Evolutionary conservation across 345 rosid species (phyloP), one percentile per base, ranked within the genome.

Genomic region (Bruguiera sexangula): DNA sequence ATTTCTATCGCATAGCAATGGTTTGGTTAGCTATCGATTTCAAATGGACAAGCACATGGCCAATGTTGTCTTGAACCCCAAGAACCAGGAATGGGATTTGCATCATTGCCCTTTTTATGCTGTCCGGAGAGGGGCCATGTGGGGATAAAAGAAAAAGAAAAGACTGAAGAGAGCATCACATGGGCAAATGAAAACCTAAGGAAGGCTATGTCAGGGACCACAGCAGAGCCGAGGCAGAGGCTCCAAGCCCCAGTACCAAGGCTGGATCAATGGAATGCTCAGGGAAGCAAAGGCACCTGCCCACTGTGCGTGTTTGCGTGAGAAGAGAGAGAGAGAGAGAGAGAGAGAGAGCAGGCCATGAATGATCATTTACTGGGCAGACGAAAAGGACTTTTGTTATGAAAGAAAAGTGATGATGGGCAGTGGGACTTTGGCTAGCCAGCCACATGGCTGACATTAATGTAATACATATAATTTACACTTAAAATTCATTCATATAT

Each of bases 381-480:
- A 34, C 10, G 62, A 60, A 51, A 20, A 61, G 20, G 22, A 57
- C 65, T 72, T 54, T 59, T 24, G 26, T 34, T 48, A 9, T 0
- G 9, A 39, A 1, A 16, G 51, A 46, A 65, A 72, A 48, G 24
- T 16, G 57, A 48, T 69, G 37, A 27, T 27, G 54, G 22, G 19
- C 19, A 11, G 7, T 76, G 68, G 73, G 73, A 69, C 66, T 60
- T 67, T 27, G 29, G 24, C 21, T 21, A 15, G 6, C 63, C 59
- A 26, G 9, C 76, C 83, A 82, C 89, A 86, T 86, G 89, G 89
- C 89, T 87, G 82, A 84, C 87, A 80, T 52, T 32, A 63, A 51
- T 56, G 62, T 63, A 21, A 24, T 73, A 52, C 68, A 29, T 59
- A 21, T 48, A 27, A 34, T 50, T 67, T 19, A 67, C 48, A 10